Evolutionary conservation across 2,329 filamentous ascomycete species (phyloP), one percentile per base, ranked within the genome.

Genomic region (Pseudogymnoascus sp.): DNA sequence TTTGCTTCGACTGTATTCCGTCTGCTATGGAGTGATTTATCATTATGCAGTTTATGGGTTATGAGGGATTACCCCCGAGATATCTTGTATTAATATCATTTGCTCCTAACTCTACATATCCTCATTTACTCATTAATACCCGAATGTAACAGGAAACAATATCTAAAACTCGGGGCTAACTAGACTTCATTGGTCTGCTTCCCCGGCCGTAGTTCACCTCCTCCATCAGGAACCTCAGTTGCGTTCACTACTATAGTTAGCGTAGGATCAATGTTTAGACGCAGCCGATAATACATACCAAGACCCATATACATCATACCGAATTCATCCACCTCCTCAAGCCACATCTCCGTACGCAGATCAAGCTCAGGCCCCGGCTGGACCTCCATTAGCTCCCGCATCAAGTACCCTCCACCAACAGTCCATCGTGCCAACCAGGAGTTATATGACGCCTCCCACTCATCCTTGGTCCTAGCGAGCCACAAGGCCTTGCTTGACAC

Each of bases 251-350:
- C 17, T 36, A 24, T 36, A 24, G 57, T 59, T 40, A 59, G 57
- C 24, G 15, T n/a, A 21, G 9, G 10, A n/a, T 36, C 31, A 5
- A 36, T 4, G n/a, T 36, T 39, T 36, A 29, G 21, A 26, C 17
- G 2, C 5, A 6, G 11, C 11, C 60, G 26, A 41, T n/a, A 21
- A 50, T 10, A 54, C 61, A 66, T 71, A 74, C 73, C 66, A 54
- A 76, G 72, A 50, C 69, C 68, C 63, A 75, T 70, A 60, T 76
- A 72, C n/a, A 77, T 62, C 5, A 76, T 66, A 0, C 74, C 74
- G 60, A 77, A 69, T 61, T 77, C 75, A 67, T 77, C 75, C 1
- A 73, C 69, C 58, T 78, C 75, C 64, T 76, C 75, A 5, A 77
- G 62, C 75, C 74, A 77, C 60, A 67, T 68, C 67, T 77, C 73